Conservation (phyloP, 2,329 filamentous ascomycete genomes). For the Alternaria rosae region DNA sequence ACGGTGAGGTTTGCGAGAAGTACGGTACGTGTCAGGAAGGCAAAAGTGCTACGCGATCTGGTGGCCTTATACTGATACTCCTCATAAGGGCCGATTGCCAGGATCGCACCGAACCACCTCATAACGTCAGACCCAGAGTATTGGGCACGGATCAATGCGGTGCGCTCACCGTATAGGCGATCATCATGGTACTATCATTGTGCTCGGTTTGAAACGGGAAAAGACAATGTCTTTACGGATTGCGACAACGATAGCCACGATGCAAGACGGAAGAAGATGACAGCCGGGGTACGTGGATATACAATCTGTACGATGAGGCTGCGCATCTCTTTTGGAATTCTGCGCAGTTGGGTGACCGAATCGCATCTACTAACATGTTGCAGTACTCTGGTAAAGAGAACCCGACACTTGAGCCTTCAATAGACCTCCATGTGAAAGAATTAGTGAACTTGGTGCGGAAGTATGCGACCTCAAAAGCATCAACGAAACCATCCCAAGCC, state of each 20-base stretch:
- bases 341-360: not conserved
- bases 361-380: constrained; percentile 9
- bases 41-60: not conserved
- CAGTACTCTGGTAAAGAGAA: constrained; percentile 66
- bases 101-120: constrained; percentile 59
- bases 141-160: constrained; percentile 52
- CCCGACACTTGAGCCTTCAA: constrained; percentile 56
- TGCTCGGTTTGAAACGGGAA: constrained; percentile 61
- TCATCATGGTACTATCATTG: constrained; percentile 50
- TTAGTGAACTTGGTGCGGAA: constrained; percentile 60
- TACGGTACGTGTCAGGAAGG: constrained; percentile 32
- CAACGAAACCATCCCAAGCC: constrained; percentile 37
- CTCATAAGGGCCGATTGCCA: constrained; percentile 49
- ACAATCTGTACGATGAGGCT: not conserved
- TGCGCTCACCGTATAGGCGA: constrained; percentile 53
- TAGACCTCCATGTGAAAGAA: constrained; percentile 58
- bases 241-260: constrained; percentile 59
- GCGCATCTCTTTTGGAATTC: not conserved
- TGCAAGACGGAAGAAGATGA: constrained; percentile 56
- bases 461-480: constrained; percentile 45
- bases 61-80: not conserved
- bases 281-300: constrained; percentile 52
- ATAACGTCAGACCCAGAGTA: constrained; percentile 60
- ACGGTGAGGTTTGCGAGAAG: constrained; percentile 40
- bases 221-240: constrained; percentile 63